Conservation (phyloP, 805 yeast species). For the Geotrichum ghanense region DNA sequence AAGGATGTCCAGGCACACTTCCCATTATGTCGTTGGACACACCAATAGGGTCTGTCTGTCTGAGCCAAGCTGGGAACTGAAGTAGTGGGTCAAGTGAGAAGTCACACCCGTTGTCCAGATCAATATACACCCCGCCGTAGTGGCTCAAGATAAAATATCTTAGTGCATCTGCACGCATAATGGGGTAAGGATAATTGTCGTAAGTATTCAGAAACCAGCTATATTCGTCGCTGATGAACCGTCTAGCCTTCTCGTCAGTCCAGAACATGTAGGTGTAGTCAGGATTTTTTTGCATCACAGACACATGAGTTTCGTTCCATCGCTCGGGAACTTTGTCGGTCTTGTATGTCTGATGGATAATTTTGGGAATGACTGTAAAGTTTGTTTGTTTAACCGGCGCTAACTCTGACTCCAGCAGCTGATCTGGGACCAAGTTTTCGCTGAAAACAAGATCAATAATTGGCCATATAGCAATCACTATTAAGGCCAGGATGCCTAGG, state of each 20-base stretch:
- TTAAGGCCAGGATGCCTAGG: not conserved
- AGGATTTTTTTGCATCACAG: conserved; percentile 68
- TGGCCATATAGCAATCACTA: not conserved
- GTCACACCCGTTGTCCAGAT: conserved; percentile 81
- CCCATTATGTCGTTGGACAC: conserved; percentile 92
- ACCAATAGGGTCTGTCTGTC: conserved; percentile 85
- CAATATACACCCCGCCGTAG: conserved; percentile 85
- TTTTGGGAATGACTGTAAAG: conserved; percentile 62
- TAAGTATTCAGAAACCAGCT: conserved; percentile 80
- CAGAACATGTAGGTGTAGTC: conserved; percentile 76
- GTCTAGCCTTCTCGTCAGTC: conserved; percentile 78
- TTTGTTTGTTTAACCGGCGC: not conserved
- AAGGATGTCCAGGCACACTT: conserved; percentile 75
- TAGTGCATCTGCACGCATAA: conserved; percentile 83
- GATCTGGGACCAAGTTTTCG: not conserved
- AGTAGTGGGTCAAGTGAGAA: conserved; percentile 70
- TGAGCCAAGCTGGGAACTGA: conserved; percentile 71
- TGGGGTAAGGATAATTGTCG: conserved; percentile 68
- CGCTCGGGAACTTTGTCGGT: conserved; percentile 64
- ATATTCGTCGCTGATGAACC: conserved; percentile 66
- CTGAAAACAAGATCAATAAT: not conserved
- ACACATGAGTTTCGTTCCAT: conserved; percentile 71
- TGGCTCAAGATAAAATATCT: conserved; percentile 74
- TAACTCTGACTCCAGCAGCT: not conserved
- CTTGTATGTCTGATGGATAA: conserved; percentile 89